phyloP scores from a whole-genome alignment of 768 basidiomycete genomes.

The Pleurotus eryngii region DNA sequence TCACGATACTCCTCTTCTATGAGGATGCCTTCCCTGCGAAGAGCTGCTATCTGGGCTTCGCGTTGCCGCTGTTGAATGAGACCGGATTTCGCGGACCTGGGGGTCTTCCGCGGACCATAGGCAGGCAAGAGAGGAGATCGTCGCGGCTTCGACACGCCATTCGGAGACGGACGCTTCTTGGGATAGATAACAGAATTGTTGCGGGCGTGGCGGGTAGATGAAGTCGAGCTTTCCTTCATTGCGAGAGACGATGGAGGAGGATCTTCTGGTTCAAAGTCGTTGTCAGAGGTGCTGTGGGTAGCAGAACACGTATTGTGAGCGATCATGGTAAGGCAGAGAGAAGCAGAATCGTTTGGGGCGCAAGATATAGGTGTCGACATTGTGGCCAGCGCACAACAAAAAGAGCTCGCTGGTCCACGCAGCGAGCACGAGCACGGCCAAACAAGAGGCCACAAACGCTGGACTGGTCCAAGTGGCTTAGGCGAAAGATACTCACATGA shows the following conservation, averaged over 20 bases:
- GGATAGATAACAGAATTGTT: conserved; percentile 62
- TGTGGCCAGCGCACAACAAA: conserved; percentile 12
- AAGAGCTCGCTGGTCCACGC: conserved; percentile 6
- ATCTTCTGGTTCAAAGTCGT: conserved; percentile 43
- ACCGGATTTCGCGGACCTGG: conserved; percentile 61
- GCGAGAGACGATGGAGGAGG: conserved; percentile 29
- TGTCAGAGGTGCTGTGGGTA: conserved; percentile 22
- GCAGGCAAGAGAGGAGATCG: conserved; percentile 53
- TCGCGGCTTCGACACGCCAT: conserved; percentile 69
- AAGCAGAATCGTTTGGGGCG: not conserved
- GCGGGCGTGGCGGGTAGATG: conserved; percentile 59
- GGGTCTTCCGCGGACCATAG: conserved; percentile 56
- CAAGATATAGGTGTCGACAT: conserved; percentile 11
- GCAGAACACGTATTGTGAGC: not conserved
- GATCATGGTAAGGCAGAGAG: conserved; percentile 1
- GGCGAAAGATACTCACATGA: conserved; percentile 29
- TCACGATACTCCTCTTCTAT: conserved; percentile 95
- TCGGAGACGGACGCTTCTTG: conserved; percentile 82
- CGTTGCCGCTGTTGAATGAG: conserved; percentile 64
- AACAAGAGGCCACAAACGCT: conserved; percentile 5
- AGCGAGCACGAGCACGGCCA: conserved; percentile 11
- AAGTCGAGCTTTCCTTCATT: conserved; percentile 76
- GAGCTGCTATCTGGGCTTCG: conserved; percentile 63
- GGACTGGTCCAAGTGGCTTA: conserved; percentile 10
- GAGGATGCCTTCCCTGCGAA: conserved; percentile 70